Percentiles rank a stretch among this genome's conserved stretches.
Evolutionary conservation across 75 land plant genomes (phyloP).

Genomic region (Pinus taeda): DNA sequence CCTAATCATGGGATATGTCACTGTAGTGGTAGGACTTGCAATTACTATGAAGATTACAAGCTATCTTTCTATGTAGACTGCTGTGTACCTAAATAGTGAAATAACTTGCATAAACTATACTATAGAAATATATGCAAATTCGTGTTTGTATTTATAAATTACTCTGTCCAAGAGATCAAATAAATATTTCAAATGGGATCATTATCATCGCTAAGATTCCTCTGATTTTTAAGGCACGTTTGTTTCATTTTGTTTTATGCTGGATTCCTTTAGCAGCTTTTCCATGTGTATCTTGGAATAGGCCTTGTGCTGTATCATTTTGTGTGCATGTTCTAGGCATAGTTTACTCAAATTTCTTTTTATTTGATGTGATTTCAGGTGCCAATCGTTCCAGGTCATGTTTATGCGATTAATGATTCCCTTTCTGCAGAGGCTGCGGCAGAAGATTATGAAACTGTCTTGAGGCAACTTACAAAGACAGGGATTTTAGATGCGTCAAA

Average conservation of each 20-base stretch:
- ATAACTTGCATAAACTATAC: background rate
- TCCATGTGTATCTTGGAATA: background rate
- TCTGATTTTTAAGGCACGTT: background rate
- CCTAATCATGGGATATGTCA: background rate
- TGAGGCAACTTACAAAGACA: slow-evolving; percentile 64
- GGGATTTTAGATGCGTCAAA: slow-evolving; percentile 48
- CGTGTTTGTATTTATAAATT: background rate
- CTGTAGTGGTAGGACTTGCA: background rate
- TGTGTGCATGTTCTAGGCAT: background rate
- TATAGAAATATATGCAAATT: background rate
- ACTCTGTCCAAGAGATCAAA: background rate
- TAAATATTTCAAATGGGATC: background rate
- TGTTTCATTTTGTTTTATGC: background rate
- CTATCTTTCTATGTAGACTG: background rate
- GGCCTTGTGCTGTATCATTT: background rate
- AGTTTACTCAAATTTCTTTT: background rate
- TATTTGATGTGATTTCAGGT: slow-evolving; percentile 39
- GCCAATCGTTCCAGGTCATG: slow-evolving; percentile 58
- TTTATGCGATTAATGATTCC: slow-evolving; percentile 70
- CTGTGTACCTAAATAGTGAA: background rate
- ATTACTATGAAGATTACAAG: background rate
- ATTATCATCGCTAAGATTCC: background rate
- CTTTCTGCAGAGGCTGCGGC: slow-evolving; percentile 76
- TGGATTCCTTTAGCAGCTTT: background rate
- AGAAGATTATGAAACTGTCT: slow-evolving; percentile 56